These are phyloP conservation scores for Nitzschia sp. DNA, from an alignment of 108 stramenopile species.

Conservation along the genomic window DNA sequence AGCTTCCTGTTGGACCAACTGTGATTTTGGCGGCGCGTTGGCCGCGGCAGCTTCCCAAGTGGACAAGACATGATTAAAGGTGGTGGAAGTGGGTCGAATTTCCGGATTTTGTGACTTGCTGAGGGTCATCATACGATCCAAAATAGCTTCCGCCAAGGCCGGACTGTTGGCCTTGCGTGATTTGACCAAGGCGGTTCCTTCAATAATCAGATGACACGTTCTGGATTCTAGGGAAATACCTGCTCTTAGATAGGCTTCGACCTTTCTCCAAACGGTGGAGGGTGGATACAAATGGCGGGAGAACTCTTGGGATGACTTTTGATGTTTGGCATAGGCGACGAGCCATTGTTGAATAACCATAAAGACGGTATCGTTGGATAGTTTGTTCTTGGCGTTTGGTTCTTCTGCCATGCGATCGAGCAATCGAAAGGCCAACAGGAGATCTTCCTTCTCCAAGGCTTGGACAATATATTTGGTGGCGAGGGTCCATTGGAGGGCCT, in stretches of 20 bases:
- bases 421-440: constrained; percentile 27
- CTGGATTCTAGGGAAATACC: constrained; percentile 30
- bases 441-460: constrained; percentile 3
- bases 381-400: constrained; percentile 11
- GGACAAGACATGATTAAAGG: constrained; percentile 26
- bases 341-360: constrained; percentile 29
- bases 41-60: constrained; percentile 22
- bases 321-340: constrained; percentile 22
- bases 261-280: constrained; percentile 25
- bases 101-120: constrained; percentile 23
- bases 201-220: constrained; percentile 31
- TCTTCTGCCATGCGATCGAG: constrained; percentile 29
- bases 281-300: constrained; percentile 9
- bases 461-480: constrained; percentile 9
- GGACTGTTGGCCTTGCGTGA: constrained; percentile 18
- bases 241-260: constrained; percentile 19
- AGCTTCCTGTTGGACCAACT: constrained; percentile 22
- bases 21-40: neutral
- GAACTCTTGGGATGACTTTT: constrained; percentile 1
- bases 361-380: constrained; percentile 23
- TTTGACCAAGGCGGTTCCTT: constrained; percentile 28
- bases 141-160: constrained; percentile 34
- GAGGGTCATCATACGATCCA: constrained; percentile 28
- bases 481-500: constrained; percentile 3
- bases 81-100: constrained; percentile 21